Percentiles rank a stretch among this genome's conserved stretches.
Conservation (phyloP, 1,284 basidiomycete species). For the Ganoderma lingzhi region DNA sequence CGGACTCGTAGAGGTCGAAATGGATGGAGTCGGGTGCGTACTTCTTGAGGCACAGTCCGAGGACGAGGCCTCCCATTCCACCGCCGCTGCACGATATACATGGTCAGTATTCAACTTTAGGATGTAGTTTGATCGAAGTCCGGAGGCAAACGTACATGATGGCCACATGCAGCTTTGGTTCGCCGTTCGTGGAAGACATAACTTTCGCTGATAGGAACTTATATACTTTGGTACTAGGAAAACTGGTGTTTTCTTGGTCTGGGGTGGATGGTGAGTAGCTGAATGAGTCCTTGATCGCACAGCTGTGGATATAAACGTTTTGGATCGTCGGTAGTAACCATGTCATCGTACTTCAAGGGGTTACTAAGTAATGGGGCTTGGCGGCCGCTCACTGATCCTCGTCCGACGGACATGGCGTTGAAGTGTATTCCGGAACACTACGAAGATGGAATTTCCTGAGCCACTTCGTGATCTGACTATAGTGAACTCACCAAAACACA, state of each 20-base stretch:
- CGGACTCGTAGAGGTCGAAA: conserved; percentile 52
- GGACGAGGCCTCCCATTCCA: conserved; percentile 47
- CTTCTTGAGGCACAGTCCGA: conserved; percentile 46
- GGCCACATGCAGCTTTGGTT: neutral
- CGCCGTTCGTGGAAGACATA: too few species aligned
- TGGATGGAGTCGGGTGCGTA: conserved; percentile 42
- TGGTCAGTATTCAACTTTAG: neutral
- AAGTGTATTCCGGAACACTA: too few species aligned
- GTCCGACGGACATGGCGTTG: neutral
- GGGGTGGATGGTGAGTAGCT: too few species aligned
- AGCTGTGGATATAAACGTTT: too few species aligned
- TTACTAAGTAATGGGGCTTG: too few species aligned
- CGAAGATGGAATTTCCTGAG: too few species aligned
- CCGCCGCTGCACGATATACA: conserved; percentile 42
- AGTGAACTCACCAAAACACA: neutral
- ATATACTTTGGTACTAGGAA: too few species aligned
- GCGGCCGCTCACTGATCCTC: neutral
- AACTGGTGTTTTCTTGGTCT: too few species aligned
- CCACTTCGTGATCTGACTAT: neutral
- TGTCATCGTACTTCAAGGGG: neutral
- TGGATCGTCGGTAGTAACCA: neutral
- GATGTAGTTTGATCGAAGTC: neutral
- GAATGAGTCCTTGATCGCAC: too few species aligned
- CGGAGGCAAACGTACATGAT: neutral
- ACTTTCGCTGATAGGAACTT: too few species aligned